A percentile compares a stretch with the other conserved stretches of the same genome.
phyloP scores from a whole-genome alignment of 2,329 filamentous ascomycete species.

The Aureobasidium sp. region DNA sequence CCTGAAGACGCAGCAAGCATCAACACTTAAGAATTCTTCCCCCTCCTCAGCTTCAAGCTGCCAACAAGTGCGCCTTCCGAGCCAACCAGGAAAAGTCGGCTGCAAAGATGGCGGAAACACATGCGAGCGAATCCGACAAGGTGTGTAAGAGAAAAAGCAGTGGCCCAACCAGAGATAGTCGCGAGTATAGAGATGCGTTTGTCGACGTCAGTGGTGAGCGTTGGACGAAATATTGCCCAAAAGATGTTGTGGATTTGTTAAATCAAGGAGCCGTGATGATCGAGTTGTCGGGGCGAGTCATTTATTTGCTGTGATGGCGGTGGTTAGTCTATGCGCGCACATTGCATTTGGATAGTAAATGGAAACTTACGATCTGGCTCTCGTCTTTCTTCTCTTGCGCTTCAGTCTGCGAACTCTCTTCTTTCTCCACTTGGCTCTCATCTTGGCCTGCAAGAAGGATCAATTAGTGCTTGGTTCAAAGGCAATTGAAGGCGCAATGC shows the following conservation, averaged over 20 bases:
- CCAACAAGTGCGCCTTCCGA: slow-evolving; percentile 12
- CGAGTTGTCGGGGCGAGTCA: slow-evolving; percentile 36
- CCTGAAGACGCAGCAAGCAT: background rate
- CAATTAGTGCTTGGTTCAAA: background rate
- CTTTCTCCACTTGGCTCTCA: slow-evolving; percentile 99
- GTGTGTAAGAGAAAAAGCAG: slow-evolving; percentile 4
- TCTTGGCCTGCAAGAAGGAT: slow-evolving; percentile 38
- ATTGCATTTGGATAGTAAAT: too few relatives aligned
- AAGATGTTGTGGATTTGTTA: background rate
- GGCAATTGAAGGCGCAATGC: slow-evolving; percentile 20
- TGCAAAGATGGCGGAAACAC: slow-evolving; percentile 13
- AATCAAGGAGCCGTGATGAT: slow-evolving; percentile 19
- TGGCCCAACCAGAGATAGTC: background rate
- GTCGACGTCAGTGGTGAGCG: slow-evolving; percentile 8
- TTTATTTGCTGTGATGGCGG: slow-evolving; percentile 35
- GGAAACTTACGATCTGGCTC: slow-evolving; percentile 79
- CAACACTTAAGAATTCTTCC: background rate
- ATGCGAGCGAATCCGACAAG: slow-evolving; percentile 15
- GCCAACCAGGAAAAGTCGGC: slow-evolving; percentile 7
- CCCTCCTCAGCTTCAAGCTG: slow-evolving; percentile 14
- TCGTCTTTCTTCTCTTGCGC: slow-evolving; percentile 99
- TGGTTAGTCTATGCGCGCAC: slow-evolving; percentile 18
- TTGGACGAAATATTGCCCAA: background rate
- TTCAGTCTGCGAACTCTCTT: slow-evolving; percentile 99
- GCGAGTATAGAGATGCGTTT: slow-evolving; percentile 13